Percentiles rank a stretch among this genome's conserved stretches.
Evolutionary conservation across 2,329 filamentous ascomycete species (phyloP).

Genomic region (Karstenula rhodostoma): DNA sequence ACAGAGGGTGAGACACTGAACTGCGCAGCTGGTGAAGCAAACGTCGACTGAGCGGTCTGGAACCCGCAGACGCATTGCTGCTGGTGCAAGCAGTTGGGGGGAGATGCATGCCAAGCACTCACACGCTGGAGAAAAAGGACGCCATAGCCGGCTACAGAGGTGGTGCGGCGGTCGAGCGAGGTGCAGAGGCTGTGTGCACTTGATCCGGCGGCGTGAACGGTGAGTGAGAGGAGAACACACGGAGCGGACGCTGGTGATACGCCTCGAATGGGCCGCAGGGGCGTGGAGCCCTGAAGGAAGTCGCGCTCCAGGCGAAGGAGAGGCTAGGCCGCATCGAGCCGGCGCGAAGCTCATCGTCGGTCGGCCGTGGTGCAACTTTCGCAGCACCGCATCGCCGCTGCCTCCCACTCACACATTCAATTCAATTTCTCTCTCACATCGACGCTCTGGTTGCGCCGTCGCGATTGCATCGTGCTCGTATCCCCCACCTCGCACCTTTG

Average conservation of each 20-base stretch:
- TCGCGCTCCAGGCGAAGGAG: neutral
- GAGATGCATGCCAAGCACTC: slow-evolving; percentile 46
- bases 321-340: neutral
- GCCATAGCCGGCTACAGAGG: slow-evolving; percentile 39
- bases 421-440: neutral
- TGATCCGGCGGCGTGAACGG: slow-evolving; percentile 32
- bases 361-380: slow-evolving; percentile 1
- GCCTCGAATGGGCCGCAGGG: slow-evolving; percentile 36
- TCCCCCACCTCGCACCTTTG: slow-evolving; percentile 1
- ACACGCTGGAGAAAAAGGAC: slow-evolving; percentile 54
- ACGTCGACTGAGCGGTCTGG: slow-evolving; percentile 32
- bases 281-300: slow-evolving; percentile 23
- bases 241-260: slow-evolving; percentile 36
- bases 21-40: slow-evolving; percentile 38
- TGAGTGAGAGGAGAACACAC: slow-evolving; percentile 25
- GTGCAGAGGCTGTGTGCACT: slow-evolving; percentile 16
- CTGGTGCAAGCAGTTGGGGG: slow-evolving; percentile 37
- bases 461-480: slow-evolving; percentile 24
- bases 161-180: slow-evolving; percentile 15
- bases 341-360: neutral
- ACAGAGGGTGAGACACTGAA: slow-evolving; percentile 28
- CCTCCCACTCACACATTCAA: slow-evolving; percentile 1
- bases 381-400: slow-evolving; percentile 3
- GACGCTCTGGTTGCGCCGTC: neutral
- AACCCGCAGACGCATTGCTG: slow-evolving; percentile 27